A percentile compares a stretch with the other conserved stretches of the same genome.
Conservation (phyloP, 75 land plant genomes). For the Chamaecyparis obtusa region DNA sequence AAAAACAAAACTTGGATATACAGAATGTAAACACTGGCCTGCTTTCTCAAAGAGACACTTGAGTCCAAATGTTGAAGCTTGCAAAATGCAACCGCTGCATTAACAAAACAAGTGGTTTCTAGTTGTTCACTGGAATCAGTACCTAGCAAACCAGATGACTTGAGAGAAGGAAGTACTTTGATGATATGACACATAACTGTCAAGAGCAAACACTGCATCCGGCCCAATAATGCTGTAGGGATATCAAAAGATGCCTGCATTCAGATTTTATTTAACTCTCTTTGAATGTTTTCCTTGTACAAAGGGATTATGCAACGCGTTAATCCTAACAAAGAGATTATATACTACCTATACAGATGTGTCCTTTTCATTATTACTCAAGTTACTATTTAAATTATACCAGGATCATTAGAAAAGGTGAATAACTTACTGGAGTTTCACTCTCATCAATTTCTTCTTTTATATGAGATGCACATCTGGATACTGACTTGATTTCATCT, state of each 20-base stretch:
- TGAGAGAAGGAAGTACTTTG: slow-evolving; percentile 31
- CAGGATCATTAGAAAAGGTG: not conserved
- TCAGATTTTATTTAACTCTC: not conserved
- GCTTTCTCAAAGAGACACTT: slow-evolving; percentile 54
- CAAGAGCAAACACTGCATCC: slow-evolving; percentile 67
- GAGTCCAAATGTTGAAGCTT: slow-evolving; percentile 80
- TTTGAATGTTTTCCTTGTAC: not conserved
- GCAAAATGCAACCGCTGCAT: slow-evolving; percentile 85
- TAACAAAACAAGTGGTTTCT: slow-evolving; percentile 59
- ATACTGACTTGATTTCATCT: slow-evolving; percentile 71
- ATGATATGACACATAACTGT: slow-evolving; percentile 64
- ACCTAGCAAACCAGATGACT: slow-evolving; percentile 28
- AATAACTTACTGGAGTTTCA: slow-evolving; percentile 44
- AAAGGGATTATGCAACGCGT: not conserved
- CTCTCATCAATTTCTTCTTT: slow-evolving; percentile 47
- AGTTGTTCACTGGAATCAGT: slow-evolving; percentile 39
- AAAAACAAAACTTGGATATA: not conserved
- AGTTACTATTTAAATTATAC: not conserved
- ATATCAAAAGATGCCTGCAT: slow-evolving; percentile 37
- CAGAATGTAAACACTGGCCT: slow-evolving; percentile 38
- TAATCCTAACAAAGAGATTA: slow-evolving; percentile 1
- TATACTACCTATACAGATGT: slow-evolving; percentile 4
- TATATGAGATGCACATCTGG: slow-evolving; percentile 48
- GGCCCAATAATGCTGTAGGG: slow-evolving; percentile 31
- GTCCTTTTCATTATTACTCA: not conserved